phyloP scores from a whole-genome alignment of 768 basidiomycete species.

The Amanita pallidorosea region DNA sequence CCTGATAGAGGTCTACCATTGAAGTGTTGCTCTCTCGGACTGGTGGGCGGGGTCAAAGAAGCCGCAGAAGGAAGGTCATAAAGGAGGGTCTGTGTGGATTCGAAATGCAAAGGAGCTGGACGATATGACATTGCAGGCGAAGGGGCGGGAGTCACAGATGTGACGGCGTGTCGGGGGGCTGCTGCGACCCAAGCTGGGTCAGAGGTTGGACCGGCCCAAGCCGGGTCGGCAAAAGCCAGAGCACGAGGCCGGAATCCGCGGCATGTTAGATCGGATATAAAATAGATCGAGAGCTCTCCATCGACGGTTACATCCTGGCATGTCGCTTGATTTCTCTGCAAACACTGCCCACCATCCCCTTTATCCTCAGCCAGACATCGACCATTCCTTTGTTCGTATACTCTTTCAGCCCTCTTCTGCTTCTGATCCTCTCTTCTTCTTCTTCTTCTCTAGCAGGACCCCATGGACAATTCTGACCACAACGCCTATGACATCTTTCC shows the following conservation, averaged over 20 bases:
- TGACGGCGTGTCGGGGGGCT: too few relatives aligned
- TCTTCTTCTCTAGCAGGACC: constrained; percentile 36
- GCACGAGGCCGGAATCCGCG: constrained; percentile 18
- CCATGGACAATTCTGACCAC: constrained; percentile 45
- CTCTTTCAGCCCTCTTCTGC: constrained; percentile 21
- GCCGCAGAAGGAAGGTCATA: constrained; percentile 62
- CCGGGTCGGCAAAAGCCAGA: constrained; percentile 3
- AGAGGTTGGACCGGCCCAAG: too few relatives aligned
- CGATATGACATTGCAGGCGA: too few relatives aligned
- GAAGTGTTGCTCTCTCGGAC: constrained; percentile 35
- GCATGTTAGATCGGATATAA: constrained; percentile 8
- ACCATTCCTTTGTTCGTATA: constrained; percentile 38
- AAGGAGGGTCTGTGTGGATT: constrained; percentile 53
- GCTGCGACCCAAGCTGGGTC: too few relatives aligned
- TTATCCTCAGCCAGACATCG: constrained; percentile 47
- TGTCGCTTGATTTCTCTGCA: constrained; percentile 45
- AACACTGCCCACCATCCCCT: constrained; percentile 30
- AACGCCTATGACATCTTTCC: constrained; percentile 56
- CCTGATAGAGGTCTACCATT: constrained; percentile 41
- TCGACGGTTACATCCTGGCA: constrained; percentile 4
- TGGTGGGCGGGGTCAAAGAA: constrained; percentile 48
- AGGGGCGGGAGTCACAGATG: too few relatives aligned
- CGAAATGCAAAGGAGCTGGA: constrained; percentile 46
- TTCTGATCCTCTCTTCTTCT: constrained; percentile 21
- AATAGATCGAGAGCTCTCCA: background rate